phyloP scores from a whole-genome alignment of 805 yeast species.

The Candida gorgasii region DNA sequence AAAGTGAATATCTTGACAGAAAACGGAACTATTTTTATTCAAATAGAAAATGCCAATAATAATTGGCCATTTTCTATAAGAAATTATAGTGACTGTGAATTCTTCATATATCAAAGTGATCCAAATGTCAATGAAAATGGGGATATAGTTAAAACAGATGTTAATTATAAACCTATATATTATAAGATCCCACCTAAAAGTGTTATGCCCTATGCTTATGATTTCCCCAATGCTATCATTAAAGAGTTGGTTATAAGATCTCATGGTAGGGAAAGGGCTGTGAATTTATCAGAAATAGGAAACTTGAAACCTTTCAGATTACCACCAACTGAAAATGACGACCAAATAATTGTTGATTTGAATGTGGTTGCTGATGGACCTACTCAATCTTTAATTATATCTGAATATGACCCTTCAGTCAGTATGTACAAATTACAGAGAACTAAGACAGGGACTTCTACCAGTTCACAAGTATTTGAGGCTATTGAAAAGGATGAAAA shows the following conservation, averaged over 20 bases:
- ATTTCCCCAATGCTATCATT: slow-evolving; percentile 85
- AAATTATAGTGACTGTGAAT: slow-evolving; percentile 86
- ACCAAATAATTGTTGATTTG: slow-evolving; percentile 66
- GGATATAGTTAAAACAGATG: slow-evolving; percentile 47
- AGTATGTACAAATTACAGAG: slow-evolving; percentile 67
- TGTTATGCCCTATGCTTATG: slow-evolving; percentile 99
- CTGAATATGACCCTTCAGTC: slow-evolving; percentile 75
- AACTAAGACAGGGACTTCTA: slow-evolving; percentile 26
- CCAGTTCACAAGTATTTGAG: slow-evolving; percentile 49
- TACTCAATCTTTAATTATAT: slow-evolving; percentile 79
- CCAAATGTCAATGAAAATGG: slow-evolving; percentile 70
- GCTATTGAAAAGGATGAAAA: slow-evolving; percentile 54
- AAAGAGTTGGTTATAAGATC: slow-evolving; percentile 77
- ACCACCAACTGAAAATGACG: slow-evolving; percentile 46
- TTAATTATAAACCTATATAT: slow-evolving; percentile 70
- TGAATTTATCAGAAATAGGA: slow-evolving; percentile 93
- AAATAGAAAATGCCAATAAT: slow-evolving; percentile 67
- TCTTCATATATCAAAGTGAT: slow-evolving; percentile 82
- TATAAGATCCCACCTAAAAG: slow-evolving; percentile 85
- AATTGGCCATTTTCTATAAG: slow-evolving; percentile 93
- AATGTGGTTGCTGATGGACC: slow-evolving; percentile 97
- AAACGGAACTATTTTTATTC: slow-evolving; percentile 77
- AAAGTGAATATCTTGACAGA: slow-evolving; percentile 78
- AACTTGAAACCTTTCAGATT: slow-evolving; percentile 82
- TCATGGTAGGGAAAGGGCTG: slow-evolving; percentile 70